Conservation (phyloP, 1,139 yeast species). For the Pichia sp. region DNA sequence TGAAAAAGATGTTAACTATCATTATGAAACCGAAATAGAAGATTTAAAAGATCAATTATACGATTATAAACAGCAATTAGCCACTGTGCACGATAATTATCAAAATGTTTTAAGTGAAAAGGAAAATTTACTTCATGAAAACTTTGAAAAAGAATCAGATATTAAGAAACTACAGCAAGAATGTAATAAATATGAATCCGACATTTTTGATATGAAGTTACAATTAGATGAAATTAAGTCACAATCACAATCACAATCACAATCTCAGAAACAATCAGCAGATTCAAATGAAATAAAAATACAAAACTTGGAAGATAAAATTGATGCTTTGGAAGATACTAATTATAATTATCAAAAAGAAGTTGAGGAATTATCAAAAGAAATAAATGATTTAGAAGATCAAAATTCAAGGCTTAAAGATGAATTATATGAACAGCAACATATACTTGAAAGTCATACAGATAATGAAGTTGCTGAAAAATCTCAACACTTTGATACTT, state of each 20-base stretch:
- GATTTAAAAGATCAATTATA: slow-evolving; percentile 11
- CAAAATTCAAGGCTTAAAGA: slow-evolving; percentile 13
- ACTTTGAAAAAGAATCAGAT: slow-evolving; percentile 13
- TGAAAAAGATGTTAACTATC: background rate
- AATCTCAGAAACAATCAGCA: no score
- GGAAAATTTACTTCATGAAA: slow-evolving; percentile 19
- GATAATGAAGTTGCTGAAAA: slow-evolving; percentile 1
- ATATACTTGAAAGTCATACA: slow-evolving; percentile 11
- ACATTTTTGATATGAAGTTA: slow-evolving; percentile 11
- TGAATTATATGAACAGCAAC: slow-evolving; percentile 2
- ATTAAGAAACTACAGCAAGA: slow-evolving; percentile 18
- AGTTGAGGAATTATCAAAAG: slow-evolving; percentile 9
- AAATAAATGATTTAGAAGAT: slow-evolving; percentile 14
- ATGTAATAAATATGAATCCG: slow-evolving; percentile 12
- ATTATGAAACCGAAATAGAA: slow-evolving; percentile 4
- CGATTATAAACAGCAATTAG: slow-evolving; percentile 8
- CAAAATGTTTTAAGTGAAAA: slow-evolving; percentile 13
- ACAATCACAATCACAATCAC: no score
- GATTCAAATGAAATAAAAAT: background rate
- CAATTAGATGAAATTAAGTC: background rate
- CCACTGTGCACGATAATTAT: slow-evolving; percentile 1
- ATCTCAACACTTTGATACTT: background rate
- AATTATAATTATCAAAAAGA: slow-evolving; percentile 8
- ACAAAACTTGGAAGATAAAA: slow-evolving; percentile 15
- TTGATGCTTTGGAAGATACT: slow-evolving; percentile 11